Evolutionary conservation across 2,329 filamentous ascomycete species (phyloP), one percentile per base, ranked within the genome.

Genomic region (Westerdykella sp.): DNA sequence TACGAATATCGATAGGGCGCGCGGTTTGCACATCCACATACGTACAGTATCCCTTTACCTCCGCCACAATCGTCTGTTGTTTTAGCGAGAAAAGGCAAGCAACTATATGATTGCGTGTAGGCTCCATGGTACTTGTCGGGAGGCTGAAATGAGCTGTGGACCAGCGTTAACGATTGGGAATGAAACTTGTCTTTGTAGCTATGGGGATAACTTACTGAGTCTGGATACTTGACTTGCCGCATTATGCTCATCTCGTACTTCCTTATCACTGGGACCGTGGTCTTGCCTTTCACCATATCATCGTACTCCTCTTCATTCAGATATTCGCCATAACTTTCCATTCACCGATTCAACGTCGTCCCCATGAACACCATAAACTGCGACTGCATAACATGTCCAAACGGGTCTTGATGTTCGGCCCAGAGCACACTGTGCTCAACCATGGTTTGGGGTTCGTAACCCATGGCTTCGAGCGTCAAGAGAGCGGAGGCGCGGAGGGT

Each of bases 351-450:
- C 37, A 47, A 47, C 44, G 41, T 44, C 4, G 15, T 40, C 11
- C 49, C 45, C 9, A 54, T 31, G 39, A 49, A 54, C 12, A 39
- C 28, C 44, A 48, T 52, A 38, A 42, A 54, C 21, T 46, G 44
- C n/a, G 49, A 43, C 9, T 54, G 47, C 47, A 45, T 48, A 22
- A 52, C 51, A 37, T 54, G 47, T n/a, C 45, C 51, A 22, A 50
- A 54, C 13, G 51, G 49, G 34, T 53, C 51, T 37, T 54, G 51
- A 36, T 53, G 45, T 32, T 54, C 51, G 1, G 49, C 51, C 51
- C 49, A 54, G 12, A 54, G 28, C 15, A 54, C 42, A 4, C 51
- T 50, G 14, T 43, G 51, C 42, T 54, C 49, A 15, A 49, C 49
- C 49, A 53, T 54, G 14, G 49, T 21, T 6, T 6, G 18, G 6